Base-by-base conservation (phyloP, 2,329 filamentous ascomycete genomes). In the Microascus cirrosus region DNA sequence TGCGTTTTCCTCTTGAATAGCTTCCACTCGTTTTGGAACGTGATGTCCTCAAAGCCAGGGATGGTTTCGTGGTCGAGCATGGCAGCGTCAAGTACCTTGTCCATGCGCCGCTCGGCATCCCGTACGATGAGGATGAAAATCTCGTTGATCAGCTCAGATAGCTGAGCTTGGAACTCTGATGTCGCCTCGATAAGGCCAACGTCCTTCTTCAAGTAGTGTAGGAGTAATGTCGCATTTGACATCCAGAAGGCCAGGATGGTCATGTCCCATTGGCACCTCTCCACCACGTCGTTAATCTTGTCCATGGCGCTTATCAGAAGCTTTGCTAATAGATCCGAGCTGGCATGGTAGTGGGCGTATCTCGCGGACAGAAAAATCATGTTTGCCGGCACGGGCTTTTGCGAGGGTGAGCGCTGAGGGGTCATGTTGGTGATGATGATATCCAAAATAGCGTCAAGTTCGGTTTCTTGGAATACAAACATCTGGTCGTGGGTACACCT, bases 21-120 rank as follows among this genome's bases (percentile, higher is more conserved):
- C 66, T 96, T 96, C 94, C 94, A 99, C 69, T 99, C 94, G 68
- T 97, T 92, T 69, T 97, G 93, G 67, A 99, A 99, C 6, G 90
- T 86, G 60, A 99, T 90, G 67, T 96, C 93, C 68, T 97, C 93
- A 63, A 99, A 94, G 0, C 94, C 94, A 1, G 94, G 93, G 62
- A 99, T 99, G 0, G 92, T 96, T 73, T 99, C 94, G 70, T 97
- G 93, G 66, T 99, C 94, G 55, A 99, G 80, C 88, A 99, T 96
- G 22, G 92, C 92, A 32, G 84, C 79, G 68, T 97, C 93, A 51
- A 99, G 76, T 39, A 96, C 90, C 73, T 96, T 97, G 75, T 99
- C 94, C 76, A 99, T 89, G 62, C 94, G 86, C 63, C 94, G 82
- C 73, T 99, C 94, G 2, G 94, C 94, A 69, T 99, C 94, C 63